Evolutionary conservation across 1,284 basidiomycete species (phyloP).

Genomic region (Puccinia coronata): DNA sequence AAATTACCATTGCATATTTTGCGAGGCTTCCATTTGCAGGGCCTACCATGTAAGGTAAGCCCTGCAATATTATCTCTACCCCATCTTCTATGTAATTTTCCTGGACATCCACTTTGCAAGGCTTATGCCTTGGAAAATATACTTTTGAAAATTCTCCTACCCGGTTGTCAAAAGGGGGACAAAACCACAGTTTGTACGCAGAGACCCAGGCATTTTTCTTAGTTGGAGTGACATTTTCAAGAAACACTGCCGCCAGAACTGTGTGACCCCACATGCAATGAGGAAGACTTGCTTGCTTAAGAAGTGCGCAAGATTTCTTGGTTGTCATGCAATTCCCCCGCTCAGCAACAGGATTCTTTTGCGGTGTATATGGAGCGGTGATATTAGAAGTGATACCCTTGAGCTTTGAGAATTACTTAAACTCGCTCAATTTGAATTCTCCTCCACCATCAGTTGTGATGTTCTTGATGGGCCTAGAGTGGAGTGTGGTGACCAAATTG

Average conservation of each 20-base stretch:
- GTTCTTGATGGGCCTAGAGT: not conserved
- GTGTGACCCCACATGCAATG: constrained; percentile 7
- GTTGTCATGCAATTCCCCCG: not conserved
- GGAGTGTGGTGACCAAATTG: not conserved
- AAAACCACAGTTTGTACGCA: not conserved
- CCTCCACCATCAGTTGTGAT: constrained; percentile 2
- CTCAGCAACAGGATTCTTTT: constrained; percentile 1
- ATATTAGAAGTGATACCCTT: not conserved
- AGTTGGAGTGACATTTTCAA: constrained; percentile 22
- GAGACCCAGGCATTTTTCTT: not conserved
- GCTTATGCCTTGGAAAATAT: too few relatives aligned
- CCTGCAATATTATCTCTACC: too few relatives aligned
- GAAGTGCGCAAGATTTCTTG: not conserved
- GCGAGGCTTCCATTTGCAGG: too few relatives aligned
- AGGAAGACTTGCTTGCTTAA: constrained; percentile 10
- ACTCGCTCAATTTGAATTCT: not conserved
- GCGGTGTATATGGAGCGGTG: not conserved
- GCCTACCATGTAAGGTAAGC: too few relatives aligned
- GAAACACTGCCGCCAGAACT: not conserved
- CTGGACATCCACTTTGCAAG: too few relatives aligned
- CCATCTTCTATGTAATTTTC: too few relatives aligned
- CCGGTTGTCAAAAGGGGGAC: not conserved
- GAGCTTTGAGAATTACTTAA: not conserved
- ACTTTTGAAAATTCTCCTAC: too few relatives aligned
- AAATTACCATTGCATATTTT: too few relatives aligned